phyloP scores from a whole-genome alignment of 257 asterid species.

The Ophiorrhiza pumila region DNA sequence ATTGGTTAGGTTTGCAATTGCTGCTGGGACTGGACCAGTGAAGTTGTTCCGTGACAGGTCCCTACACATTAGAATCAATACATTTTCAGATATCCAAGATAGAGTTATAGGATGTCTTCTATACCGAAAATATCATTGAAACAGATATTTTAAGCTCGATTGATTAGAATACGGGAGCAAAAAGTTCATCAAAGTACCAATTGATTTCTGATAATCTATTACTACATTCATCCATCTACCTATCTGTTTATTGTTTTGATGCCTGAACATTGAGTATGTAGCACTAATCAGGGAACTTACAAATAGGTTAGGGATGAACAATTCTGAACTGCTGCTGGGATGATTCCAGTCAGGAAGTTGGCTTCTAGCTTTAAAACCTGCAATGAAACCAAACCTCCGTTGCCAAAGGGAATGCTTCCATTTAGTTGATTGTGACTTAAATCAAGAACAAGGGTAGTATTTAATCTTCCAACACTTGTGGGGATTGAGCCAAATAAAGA shows the following conservation, averaged over 20 bases:
- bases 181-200: no score
- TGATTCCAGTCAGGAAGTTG: conserved; percentile 47
- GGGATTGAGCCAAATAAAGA: conserved; percentile 54
- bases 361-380: conserved; percentile 53
- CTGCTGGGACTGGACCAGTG: conserved; percentile 53
- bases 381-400: conserved; percentile 49
- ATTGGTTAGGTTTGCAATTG: conserved; percentile 50
- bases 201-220: no score
- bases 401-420: conserved; percentile 60
- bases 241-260: background rate
- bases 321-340: conserved; percentile 49
- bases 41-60: conserved; percentile 61
- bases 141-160: no score
- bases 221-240: background rate
- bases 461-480: conserved; percentile 47
- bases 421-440: conserved; percentile 60
- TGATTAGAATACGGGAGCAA: no score
- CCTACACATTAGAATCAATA: conserved; percentile 37
- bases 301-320: conserved; percentile 60
- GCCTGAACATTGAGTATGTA: background rate
- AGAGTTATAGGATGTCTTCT: no score
- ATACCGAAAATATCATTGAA: no score
- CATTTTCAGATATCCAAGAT: no score
- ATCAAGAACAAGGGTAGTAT: conserved; percentile 47
- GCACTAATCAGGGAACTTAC: conserved; percentile 41